These are phyloP conservation scores for Phialocephala sp. DNA, from an alignment of 2,329 filamentous ascomycete species.

Conservation along the genomic window DNA sequence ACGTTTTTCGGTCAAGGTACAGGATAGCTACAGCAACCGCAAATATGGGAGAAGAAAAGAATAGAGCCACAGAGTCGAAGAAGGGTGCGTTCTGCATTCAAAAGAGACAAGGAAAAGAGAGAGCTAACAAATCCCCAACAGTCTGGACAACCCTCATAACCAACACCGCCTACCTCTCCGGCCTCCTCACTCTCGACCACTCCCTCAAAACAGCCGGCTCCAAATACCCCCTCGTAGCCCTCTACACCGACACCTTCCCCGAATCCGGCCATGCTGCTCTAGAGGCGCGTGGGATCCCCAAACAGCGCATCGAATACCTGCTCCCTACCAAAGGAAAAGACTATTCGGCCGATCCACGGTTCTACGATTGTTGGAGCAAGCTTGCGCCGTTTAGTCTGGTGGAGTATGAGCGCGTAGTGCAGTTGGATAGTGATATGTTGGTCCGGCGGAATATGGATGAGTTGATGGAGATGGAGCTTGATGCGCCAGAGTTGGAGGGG, in stretches of 20 bases:
- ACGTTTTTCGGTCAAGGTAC: background rate
- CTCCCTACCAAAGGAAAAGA: conserved; percentile 68
- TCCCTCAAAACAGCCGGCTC: conserved; percentile 70
- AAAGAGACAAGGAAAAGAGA: background rate
- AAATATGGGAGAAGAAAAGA: conserved; percentile 14
- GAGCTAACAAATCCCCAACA: conserved; percentile 44
- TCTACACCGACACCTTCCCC: conserved; percentile 83
- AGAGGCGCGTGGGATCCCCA: conserved; percentile 69
- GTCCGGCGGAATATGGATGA: conserved; percentile 87
- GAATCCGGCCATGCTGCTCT: conserved; percentile 71
- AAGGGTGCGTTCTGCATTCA: conserved; percentile 33
- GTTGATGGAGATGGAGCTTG: conserved; percentile 81
- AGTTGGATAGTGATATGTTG: conserved; percentile 89
- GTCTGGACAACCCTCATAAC: conserved; percentile 91
- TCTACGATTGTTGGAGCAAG: conserved; percentile 92
- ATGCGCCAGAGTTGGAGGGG: conserved; percentile 58
- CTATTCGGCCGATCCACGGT: conserved; percentile 79
- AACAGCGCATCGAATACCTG: conserved; percentile 74
- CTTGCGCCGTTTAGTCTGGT: conserved; percentile 77
- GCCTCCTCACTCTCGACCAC: conserved; percentile 80
- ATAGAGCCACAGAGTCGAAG: conserved; percentile 29
- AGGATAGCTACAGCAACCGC: background rate
- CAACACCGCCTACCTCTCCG: conserved; percentile 80
- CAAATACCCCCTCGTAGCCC: conserved; percentile 78
- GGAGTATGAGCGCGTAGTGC: conserved; percentile 80